phyloP scores from a whole-genome alignment of 352 stramenopile species.

The Pythium volutum region DNA sequence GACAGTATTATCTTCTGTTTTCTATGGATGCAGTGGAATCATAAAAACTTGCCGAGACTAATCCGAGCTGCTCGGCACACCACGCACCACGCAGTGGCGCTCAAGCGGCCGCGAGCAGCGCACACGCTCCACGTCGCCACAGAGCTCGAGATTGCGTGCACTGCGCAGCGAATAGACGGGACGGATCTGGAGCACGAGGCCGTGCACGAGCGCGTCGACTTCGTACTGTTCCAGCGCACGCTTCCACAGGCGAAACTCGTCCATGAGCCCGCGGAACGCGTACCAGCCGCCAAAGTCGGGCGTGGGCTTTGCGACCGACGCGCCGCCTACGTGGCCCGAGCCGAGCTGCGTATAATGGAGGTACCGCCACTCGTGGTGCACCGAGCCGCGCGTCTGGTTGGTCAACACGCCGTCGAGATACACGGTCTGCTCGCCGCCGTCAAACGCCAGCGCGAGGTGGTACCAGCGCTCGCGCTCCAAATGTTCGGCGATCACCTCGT shows the following conservation, averaged over 20 bases:
- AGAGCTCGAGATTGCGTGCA: not conserved
- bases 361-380: constrained; percentile 35
- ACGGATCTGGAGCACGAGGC: constrained; percentile 6
- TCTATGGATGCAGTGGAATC: not conserved
- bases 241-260: constrained; percentile 26
- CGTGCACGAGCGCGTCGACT: constrained; percentile 1
- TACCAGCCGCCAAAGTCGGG: constrained; percentile 66
- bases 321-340: constrained; percentile 51
- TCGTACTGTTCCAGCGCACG: constrained; percentile 9
- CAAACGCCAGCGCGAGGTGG: constrained; percentile 16
- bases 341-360: constrained; percentile 53
- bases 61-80: not conserved
- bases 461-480: constrained; percentile 15
- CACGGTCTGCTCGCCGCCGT: constrained; percentile 19
- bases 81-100: constrained; percentile 1
- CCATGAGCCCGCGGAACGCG: constrained; percentile 57
- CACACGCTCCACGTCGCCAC: constrained; percentile 10
- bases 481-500: constrained; percentile 7
- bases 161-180: constrained; percentile 14
- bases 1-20: not conserved
- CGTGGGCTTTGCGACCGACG: constrained; percentile 39
- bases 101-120: constrained; percentile 19
- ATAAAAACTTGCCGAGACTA: constrained; percentile 4
- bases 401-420: constrained; percentile 9
- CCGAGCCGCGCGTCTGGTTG: constrained; percentile 7